Evolutionary conservation across 2,329 filamentous ascomycete genomes (phyloP), one percentile per base, ranked within the genome.

Genomic region (Chaetomiaceae sp.): DNA sequence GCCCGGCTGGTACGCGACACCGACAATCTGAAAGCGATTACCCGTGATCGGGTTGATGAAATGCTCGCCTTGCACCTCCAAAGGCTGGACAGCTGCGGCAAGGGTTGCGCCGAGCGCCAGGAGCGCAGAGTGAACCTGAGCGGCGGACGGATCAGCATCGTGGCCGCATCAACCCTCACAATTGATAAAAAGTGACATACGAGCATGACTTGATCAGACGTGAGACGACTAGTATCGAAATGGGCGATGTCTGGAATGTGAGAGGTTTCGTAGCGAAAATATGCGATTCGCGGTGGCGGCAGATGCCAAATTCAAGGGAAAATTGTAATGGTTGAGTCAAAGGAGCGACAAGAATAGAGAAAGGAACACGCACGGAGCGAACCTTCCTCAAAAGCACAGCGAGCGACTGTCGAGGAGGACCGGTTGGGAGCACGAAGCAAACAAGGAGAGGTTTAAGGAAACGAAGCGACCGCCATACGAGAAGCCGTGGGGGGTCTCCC

Each of bases 1-100:
- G 56, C 82, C 84, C 38, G 84, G 84, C 67, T 87, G 84, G 71
- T 87, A 87, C 65, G 83, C 84, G 61, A 84, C 77, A 61, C 84
- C 84, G 46, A 85, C 76, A 55, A 87, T 75, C 71, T 86, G 80
- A 70, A 86, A 85, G 57, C 77, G 77, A 63, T 81, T 73, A 55
- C 80, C 80, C 20, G 75, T 80, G 54, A 70, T 69, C 37, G 78
- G 71, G 68, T 85, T 82, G 67, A 85, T 73, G 54, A 86, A 84
- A 64, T 82, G 72, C 55, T 73, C 74, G 59, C 80, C 81, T 53
- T 79, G 64, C 56, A 84, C 74, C 55, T 76, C 73, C 47, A 86
- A 75, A 9, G 80, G 69, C 54, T 74, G 75, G 47, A 86, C 79
- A 48, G 83, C 83, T 48, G 73, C 71, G 46, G 75, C 78, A 36